These are phyloP conservation scores for Elsinoe batatas DNA, from an alignment of 2,329 filamentous ascomycete species.

Conservation along the genomic window DNA sequence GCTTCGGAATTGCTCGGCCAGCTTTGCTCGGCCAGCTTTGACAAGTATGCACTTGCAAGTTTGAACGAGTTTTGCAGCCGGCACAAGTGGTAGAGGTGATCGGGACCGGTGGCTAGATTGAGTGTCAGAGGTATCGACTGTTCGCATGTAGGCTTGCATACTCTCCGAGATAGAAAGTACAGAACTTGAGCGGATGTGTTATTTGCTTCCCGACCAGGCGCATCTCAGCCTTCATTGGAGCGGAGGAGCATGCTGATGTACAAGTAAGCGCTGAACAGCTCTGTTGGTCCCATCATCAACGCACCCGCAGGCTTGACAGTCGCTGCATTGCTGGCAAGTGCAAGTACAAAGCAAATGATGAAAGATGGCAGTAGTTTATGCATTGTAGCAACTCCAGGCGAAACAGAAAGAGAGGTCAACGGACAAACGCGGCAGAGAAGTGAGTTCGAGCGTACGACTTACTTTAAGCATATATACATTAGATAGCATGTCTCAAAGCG, in stretches of 20 bases:
- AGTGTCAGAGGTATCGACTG: background rate
- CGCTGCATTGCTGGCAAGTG: background rate
- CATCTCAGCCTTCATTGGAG: background rate
- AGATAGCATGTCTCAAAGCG: background rate
- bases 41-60: conserved; percentile 4
- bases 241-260: background rate
- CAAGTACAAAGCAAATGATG: conserved; percentile 3
- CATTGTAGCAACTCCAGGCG: background rate
- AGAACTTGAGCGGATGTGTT: conserved; percentile 1
- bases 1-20: conserved; percentile 1
- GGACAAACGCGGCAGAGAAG: background rate
- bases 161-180: conserved; percentile 2
- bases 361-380: background rate
- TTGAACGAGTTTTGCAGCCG: conserved; percentile 5
- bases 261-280: background rate
- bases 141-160: background rate
- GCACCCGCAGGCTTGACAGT: background rate
- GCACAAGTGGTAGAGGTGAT: conserved; percentile 4
- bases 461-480: background rate
- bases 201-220: background rate
- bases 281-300: background rate
- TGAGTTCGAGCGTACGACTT: background rate
- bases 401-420: background rate
- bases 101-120: conserved; percentile 1
- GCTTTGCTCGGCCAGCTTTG: background rate